phyloP scores from a whole-genome alignment of 768 basidiomycete genomes.

The Leccinum disarticulatum region DNA sequence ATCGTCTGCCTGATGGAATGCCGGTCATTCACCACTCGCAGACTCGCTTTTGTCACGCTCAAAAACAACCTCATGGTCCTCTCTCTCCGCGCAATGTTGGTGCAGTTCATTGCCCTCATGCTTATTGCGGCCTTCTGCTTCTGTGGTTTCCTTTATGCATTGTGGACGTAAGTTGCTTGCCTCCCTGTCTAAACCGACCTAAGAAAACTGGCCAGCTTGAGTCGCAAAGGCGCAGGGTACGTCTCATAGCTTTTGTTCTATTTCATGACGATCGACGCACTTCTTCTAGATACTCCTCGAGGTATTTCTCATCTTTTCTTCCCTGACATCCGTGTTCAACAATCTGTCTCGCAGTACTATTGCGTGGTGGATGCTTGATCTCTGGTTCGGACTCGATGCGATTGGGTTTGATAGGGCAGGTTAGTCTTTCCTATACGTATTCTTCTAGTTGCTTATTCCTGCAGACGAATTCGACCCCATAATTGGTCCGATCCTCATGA shows the following conservation, averaged over 20 bases:
- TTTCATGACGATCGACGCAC: conserved; percentile 13
- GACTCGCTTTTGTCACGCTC: conserved; percentile 88
- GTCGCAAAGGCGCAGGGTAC: conserved; percentile 59
- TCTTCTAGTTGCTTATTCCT: conserved; percentile 5
- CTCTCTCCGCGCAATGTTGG: conserved; percentile 87
- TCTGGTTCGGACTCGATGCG: conserved; percentile 95
- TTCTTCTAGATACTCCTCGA: conserved; percentile 29
- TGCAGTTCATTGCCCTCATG: conserved; percentile 85
- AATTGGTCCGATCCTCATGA: conserved; percentile 92
- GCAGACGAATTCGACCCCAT: conserved; percentile 76
- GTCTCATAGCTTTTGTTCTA: conserved; percentile 16
- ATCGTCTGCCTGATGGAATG: background rate
- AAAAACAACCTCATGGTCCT: conserved; percentile 80
- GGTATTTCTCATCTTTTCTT: conserved; percentile 30
- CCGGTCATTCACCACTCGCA: conserved; percentile 28
- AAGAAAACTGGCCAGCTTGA: conserved; percentile 46
- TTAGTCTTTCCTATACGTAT: conserved; percentile 38
- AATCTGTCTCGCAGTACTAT: conserved; percentile 47
- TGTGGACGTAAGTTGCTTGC: conserved; percentile 76
- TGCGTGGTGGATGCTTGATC: conserved; percentile 93
- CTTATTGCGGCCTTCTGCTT: conserved; percentile 88
- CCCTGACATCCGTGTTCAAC: background rate
- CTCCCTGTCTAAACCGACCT: conserved; percentile 2
- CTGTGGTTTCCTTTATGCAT: conserved; percentile 86
- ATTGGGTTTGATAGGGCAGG: conserved; percentile 82